Evolutionary conservation across 1,284 basidiomycete species (phyloP), one percentile per base, ranked within the genome.

Genomic region (Xerocomus amazonicus): DNA sequence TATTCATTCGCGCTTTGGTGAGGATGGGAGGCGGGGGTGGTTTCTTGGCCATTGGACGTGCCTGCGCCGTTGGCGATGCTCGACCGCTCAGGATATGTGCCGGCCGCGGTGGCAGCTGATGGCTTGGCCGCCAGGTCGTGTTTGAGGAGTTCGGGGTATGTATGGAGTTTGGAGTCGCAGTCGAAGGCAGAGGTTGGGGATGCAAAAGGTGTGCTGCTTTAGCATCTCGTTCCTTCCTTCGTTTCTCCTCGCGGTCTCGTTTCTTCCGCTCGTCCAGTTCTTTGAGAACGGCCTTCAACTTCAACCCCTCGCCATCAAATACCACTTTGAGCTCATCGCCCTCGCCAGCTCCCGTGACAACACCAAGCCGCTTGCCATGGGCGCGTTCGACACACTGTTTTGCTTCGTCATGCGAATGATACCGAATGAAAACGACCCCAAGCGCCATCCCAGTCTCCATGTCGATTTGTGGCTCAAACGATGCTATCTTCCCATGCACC

Each of bases 401-500:
- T 48, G 84, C 86, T 50, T 85, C 81, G 16, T 81, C 80, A 52
- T 80, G 77, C 0, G 73, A 69, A 8, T 62, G 67, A 65, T 80
- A 97, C 54, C 80, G 83, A 59, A 97, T 78, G 63, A 81, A 84
- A 45, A 90, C 83, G 36, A 97, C 83, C 6, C 94, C 94, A 4
- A 97, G 77, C 13, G 87, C 82, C 54, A 83, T 85, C 12, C 93
- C 93, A 17, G 84, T 92, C 46, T 79, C 77, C 42, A 80, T 78
- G 70, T 97, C 90, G 53, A 89, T 80, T 63, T 94, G 90, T 33
- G 87, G 80, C 56, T 94, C 88, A 50, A 90, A 84, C 10, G 83
- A 79, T 9, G 76, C 61, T 58, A 96, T 76, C 10, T 73, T 66
- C 2, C 94, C 95, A 60, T 90, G 79, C 10, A 72, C 61, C 4